phyloP scores from a whole-genome alignment of 2,329 filamentous ascomycete genomes.

The Pseudopyrenochaeta lycopersici region DNA sequence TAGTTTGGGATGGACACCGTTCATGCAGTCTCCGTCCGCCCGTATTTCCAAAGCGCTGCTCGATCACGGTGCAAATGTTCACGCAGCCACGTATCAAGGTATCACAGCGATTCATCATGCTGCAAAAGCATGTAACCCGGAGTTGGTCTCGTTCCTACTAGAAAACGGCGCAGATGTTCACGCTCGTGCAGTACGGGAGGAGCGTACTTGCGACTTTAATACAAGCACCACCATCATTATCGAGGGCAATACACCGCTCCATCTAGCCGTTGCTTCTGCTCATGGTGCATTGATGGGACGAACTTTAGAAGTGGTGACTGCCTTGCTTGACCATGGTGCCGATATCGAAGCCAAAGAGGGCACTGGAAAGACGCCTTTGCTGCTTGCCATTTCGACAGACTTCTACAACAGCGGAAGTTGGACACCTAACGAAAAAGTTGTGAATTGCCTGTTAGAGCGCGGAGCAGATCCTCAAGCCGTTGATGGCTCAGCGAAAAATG shows the following conservation, averaged over 20 bases:
- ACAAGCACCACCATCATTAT: background rate
- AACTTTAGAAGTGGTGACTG: background rate
- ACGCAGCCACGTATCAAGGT: conserved; percentile 4
- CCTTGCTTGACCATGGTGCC: conserved; percentile 6
- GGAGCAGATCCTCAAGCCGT: conserved; percentile 4
- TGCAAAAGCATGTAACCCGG: conserved; percentile 1
- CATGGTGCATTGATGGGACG: background rate
- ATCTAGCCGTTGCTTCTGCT: conserved; percentile 4
- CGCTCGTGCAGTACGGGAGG: conserved; percentile 3
- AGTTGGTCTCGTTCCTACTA: conserved; percentile 4
- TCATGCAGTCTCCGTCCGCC: conserved; percentile 6
- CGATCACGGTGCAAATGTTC: conserved; percentile 7
- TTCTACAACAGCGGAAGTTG: background rate
- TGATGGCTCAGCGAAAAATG: conserved; percentile 5
- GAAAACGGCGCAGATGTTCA: conserved; percentile 8
- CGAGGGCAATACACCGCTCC: conserved; percentile 5
- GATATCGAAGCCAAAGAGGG: conserved; percentile 9
- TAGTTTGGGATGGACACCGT: conserved; percentile 5
- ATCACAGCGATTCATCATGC: conserved; percentile 5
- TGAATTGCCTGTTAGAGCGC: conserved; percentile 4
- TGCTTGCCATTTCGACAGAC: conserved; percentile 5
- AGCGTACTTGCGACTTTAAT: background rate
- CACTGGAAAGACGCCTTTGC: conserved; percentile 6
- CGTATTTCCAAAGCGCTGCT: conserved; percentile 7
- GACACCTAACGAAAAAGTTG: background rate